These are phyloP conservation scores for Penicillium mononematosum DNA, from an alignment of 495 filamentous ascomycete genomes.

Conservation along the genomic window DNA sequence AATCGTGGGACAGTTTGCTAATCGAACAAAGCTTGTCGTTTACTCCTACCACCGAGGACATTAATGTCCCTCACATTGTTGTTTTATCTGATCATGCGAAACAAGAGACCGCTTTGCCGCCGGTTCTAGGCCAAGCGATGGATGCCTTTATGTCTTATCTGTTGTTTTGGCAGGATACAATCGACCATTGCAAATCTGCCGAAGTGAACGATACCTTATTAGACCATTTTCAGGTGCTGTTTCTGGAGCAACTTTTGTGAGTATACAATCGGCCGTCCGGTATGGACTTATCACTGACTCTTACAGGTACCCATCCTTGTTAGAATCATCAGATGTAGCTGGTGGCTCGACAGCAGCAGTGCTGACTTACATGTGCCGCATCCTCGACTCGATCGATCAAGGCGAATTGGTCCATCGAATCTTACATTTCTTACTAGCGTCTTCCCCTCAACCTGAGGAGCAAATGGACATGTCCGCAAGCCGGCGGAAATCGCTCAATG, in stretches of 20 bases:
- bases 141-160: constrained; percentile 93
- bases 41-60: constrained; percentile 52
- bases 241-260: constrained; percentile 90
- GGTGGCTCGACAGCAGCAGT: constrained; percentile 96
- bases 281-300: constrained; percentile 19
- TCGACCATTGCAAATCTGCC: constrained; percentile 87
- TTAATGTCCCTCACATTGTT: constrained; percentile 75
- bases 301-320: constrained; percentile 82
- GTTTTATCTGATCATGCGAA: constrained; percentile 75
- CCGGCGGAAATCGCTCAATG: constrained; percentile 82
- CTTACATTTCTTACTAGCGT: constrained; percentile 84
- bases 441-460: constrained; percentile 56
- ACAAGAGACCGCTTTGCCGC: constrained; percentile 43
- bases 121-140: constrained; percentile 69
- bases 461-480: constrained; percentile 58
- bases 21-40: constrained; percentile 38
- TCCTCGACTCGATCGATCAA: constrained; percentile 86
- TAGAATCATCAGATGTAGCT: constrained; percentile 95
- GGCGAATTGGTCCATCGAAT: constrained; percentile 90
- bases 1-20: neutral
- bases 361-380: constrained; percentile 85
- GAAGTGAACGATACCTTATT: constrained; percentile 90
- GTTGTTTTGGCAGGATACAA: constrained; percentile 95
- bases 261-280: constrained; percentile 19
- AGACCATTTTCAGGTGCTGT: constrained; percentile 96